Percentiles rank a stretch among this genome's conserved stretches.
These are phyloP conservation scores for Colletotrichum godetiae DNA, from an alignment of 2,329 filamentous ascomycete species.

Conservation along the genomic window DNA sequence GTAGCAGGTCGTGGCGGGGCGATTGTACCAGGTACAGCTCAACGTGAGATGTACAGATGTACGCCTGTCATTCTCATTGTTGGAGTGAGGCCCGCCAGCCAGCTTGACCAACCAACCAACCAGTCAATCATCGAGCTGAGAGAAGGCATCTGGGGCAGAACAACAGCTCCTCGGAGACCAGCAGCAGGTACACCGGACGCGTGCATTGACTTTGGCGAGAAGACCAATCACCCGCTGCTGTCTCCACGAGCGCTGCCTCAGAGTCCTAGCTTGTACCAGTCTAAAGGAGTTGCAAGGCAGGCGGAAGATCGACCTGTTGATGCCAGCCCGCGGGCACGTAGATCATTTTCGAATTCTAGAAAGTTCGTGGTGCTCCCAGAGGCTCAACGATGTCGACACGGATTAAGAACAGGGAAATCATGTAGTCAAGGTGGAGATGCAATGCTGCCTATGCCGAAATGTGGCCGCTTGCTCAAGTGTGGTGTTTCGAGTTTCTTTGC, in stretches of 20 bases:
- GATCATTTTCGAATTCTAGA: conserved; percentile 29
- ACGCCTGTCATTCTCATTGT: conserved; percentile 16
- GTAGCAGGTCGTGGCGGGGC: conserved; percentile 14
- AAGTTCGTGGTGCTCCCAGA: background rate
- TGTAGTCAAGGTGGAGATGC: conserved; percentile 8
- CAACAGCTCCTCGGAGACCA: conserved; percentile 17
- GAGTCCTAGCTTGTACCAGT: background rate
- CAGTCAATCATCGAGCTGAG: conserved; percentile 8
- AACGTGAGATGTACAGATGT: conserved; percentile 1
- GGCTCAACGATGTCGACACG: background rate
- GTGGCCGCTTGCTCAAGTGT: conserved; percentile 11
- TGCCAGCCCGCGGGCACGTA: conserved; percentile 2
- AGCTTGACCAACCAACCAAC: conserved; percentile 11
- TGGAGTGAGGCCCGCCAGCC: conserved; percentile 12
- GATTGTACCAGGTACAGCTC: conserved; percentile 24
- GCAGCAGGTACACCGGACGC: conserved; percentile 26
- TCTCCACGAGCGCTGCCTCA: conserved; percentile 12
- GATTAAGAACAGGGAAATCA: conserved; percentile 13
- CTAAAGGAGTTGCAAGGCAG: conserved; percentile 16
- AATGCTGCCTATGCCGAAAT: conserved; percentile 24
- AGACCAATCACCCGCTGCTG: conserved; percentile 16
- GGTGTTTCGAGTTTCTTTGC: conserved; percentile 20
- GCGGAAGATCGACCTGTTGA: conserved; percentile 20
- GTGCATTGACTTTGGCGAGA: conserved; percentile 34
- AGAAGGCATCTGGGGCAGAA: conserved; percentile 2